Conservation (phyloP, 2,329 filamentous ascomycete species). For the Aspergillus ochraceoroseus region DNA sequence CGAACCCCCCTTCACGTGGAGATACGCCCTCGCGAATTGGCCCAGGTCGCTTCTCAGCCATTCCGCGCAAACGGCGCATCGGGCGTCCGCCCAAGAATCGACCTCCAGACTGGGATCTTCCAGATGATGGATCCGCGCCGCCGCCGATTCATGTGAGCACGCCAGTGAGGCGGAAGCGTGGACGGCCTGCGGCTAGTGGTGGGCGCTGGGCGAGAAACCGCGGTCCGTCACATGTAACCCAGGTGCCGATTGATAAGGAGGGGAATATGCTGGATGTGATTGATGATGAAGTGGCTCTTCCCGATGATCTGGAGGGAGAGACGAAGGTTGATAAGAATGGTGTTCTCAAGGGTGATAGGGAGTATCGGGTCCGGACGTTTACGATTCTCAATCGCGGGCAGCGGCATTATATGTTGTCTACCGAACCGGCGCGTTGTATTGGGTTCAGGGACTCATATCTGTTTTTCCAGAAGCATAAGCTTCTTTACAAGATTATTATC, state of each 20-base stretch:
- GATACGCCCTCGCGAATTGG: slow-evolving; percentile 51
- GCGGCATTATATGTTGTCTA: slow-evolving; percentile 95
- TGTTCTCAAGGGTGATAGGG: slow-evolving; percentile 72
- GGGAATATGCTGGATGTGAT: slow-evolving; percentile 86
- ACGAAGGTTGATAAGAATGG: slow-evolving; percentile 89
- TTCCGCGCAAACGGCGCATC: slow-evolving; percentile 67
- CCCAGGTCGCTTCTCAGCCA: slow-evolving; percentile 48
- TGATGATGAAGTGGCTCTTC: slow-evolving; percentile 84
- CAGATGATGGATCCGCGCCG: slow-evolving; percentile 49
- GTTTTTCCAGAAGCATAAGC: slow-evolving; percentile 96
- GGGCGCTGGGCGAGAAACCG: slow-evolving; percentile 70
- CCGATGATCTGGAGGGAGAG: slow-evolving; percentile 82
- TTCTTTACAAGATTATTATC: slow-evolving; percentile 96
- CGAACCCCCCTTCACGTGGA: slow-evolving; percentile 44
- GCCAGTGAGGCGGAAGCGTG: slow-evolving; percentile 56
- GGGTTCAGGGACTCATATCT: slow-evolving; percentile 97
- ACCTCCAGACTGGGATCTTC: slow-evolving; percentile 68
- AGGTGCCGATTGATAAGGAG: slow-evolving; percentile 87
- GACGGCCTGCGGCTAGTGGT: slow-evolving; percentile 50
- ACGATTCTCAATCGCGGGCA: slow-evolving; percentile 78
- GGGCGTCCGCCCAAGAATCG: slow-evolving; percentile 81
- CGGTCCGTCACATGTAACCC: slow-evolving; percentile 68
- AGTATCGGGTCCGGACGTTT: slow-evolving; percentile 94
- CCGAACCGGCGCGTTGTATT: slow-evolving; percentile 91
- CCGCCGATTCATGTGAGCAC: slow-evolving; percentile 45